Evolutionary conservation across 129 eudicot genomes (phyloP), one percentile per base, ranked within the genome.

Genomic region (Tanacetum coccineum): DNA sequence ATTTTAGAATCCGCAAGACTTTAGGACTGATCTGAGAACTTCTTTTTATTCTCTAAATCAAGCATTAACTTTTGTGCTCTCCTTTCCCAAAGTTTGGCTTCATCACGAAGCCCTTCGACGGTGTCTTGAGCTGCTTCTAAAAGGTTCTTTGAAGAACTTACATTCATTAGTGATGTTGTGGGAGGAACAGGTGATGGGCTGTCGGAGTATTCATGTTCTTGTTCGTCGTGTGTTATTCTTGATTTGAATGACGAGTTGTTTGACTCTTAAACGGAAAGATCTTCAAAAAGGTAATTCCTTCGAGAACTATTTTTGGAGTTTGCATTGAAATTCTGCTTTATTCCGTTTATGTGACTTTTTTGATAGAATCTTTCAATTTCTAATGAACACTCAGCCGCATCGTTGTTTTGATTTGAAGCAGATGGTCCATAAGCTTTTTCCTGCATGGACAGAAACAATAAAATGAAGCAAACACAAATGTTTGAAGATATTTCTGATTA

Each of bases 11-110:
- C 82, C 0, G 78, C 79, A 15, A 74, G 87, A 55, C 71, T 84
- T 21, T 75, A 81, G 2, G 86, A 80, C n/a, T 83, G 87, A 56
- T 76, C 76, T 0, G 73, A 52, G 62, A 62, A n/a, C n/a, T 82
- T 83, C 68, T 78, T 81, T 60, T 75, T 70, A 42, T 86, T 64
- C 62, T 89, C 96, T 83, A 89, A 72, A 67, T 89, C 96, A 17
- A 86, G 67, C 85, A 78, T 80, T 49, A 83, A 68, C 54, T 80
- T 83, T 60, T n/a, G 79, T 0, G 95, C 77, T 48, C 84, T 83
- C 67, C 95, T 78, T 77, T 89, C n/a, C 96, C 96, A 89, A 90
- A 81, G 83, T 71, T 81, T 89, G 76, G 96, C 88, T 73, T 89
- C 95, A 28, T 79, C 86, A n/a, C 86, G 84, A 8, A 86, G 90